Evolutionary conservation across 169 alveolate genomes (phyloP), one percentile per base, ranked within the genome.

Genomic region (Cystoisospora suis): DNA sequence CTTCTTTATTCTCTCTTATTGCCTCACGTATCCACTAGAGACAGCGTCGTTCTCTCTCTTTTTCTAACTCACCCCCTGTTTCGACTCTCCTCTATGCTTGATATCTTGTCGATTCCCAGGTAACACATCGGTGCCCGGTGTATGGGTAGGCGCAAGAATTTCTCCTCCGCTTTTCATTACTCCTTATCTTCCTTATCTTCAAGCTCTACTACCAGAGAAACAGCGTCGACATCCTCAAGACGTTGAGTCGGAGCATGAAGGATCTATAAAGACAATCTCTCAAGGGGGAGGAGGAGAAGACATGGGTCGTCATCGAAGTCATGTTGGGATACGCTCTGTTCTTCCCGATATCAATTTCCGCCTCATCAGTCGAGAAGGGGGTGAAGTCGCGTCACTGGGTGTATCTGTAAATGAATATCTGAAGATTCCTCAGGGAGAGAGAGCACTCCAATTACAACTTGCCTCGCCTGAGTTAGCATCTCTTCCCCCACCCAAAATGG

Each of bases 121-220:
- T 23, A 23, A 53, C n/a, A 45, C 56, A 32, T 20, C 86, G 47
- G 86, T 75, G 23, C 91, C 91, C 23, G 91, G 91, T 42, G 59
- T 46, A 59, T 86, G 91, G 91, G 91, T 86, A 9, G 91, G 91
- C 44, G 91, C 86, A 44, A 85, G 91, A 3, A 29, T 86, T 65
- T 86, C 86, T 32, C 59, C 80, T 4, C 77, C 61, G 9, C 69
- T 79, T 75, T 86, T 70, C n/a, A 75, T 77, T 86, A 86, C 91
- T 1, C 91, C 91, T 2, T 86, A 47, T 75, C 69, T 86, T 27
- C 91, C 91, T 47, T 86, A 86, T 34, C 56, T 86, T 42, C 91
- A 86, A 59, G 20, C 83, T 32, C 49, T 72, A 12, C 23, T 3
- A 38, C 20, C 58, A 6, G 58, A 42, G 20, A 17, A 77, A 9